phyloP scores from a whole-genome alignment of 805 yeast genomes.

The Komagataella pseudopastoris region DNA sequence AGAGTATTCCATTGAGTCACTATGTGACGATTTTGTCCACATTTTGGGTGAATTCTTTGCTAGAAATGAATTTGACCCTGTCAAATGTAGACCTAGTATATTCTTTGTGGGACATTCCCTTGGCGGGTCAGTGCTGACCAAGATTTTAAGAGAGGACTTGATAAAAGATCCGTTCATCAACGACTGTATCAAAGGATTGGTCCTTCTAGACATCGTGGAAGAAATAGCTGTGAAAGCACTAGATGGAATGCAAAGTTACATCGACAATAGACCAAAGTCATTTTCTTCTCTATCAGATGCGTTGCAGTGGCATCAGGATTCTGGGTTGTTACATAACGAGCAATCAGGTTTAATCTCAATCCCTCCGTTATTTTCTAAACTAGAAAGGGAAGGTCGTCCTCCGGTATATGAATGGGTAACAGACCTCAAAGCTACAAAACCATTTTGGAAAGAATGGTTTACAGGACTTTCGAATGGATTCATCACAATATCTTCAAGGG shows the following conservation, averaged over 20 bases:
- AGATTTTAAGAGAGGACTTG: conserved; percentile 20
- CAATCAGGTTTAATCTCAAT: conserved; percentile 67
- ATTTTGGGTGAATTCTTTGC: conserved; percentile 28
- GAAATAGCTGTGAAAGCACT: conserved; percentile 76
- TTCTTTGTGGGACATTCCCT: conserved; percentile 80
- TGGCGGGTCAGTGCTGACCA: conserved; percentile 79
- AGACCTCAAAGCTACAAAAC: conserved; percentile 44
- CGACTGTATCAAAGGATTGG: conserved; percentile 44
- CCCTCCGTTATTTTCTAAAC: conserved; percentile 41
- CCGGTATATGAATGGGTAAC: conserved; percentile 41
- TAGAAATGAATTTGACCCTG: conserved; percentile 5
- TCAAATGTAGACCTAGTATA: conserved; percentile 20
- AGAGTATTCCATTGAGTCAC: conserved; percentile 30
- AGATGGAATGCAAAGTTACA: conserved; percentile 49
- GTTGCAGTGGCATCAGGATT: conserved; percentile 68
- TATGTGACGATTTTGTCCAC: conserved; percentile 44
- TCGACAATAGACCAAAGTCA: conserved; percentile 46
- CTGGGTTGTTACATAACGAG: conserved; percentile 37
- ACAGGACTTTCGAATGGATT: conserved; percentile 42
- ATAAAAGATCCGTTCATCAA: conserved; percentile 8
- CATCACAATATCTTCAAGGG: conserved; percentile 17
- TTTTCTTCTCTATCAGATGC: conserved; percentile 47
- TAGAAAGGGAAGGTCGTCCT: conserved; percentile 4
- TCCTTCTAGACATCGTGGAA: conserved; percentile 85
- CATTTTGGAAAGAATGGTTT: conserved; percentile 83